These are phyloP conservation scores for Magnaporthales sp. DNA, from an alignment of 2,329 filamentous ascomycete species.

Conservation along the genomic window DNA sequence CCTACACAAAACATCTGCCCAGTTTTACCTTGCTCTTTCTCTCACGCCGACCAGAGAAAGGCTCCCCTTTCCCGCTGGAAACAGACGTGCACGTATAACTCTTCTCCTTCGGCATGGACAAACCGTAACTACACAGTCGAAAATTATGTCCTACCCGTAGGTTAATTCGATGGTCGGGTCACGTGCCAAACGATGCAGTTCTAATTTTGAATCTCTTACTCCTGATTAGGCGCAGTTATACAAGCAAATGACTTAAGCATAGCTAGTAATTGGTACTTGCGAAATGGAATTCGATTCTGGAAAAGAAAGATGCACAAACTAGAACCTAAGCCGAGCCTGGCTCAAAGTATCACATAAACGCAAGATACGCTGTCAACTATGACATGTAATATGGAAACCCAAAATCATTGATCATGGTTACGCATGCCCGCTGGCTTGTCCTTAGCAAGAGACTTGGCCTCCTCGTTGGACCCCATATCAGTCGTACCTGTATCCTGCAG, in stretches of 20 bases:
- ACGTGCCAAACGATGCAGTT: too few relatives aligned
- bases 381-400: background rate
- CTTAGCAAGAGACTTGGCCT: constrained; percentile 5
- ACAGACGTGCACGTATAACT: too few relatives aligned
- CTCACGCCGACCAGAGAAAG: background rate
- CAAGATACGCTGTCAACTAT: background rate
- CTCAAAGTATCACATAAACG: background rate
- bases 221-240: too few relatives aligned
- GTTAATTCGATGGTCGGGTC: background rate
- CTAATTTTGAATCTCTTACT: too few relatives aligned
- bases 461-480: background rate
- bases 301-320: background rate
- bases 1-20: background rate
- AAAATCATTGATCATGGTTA: background rate
- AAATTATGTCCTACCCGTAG: background rate
- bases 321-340: background rate
- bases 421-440: constrained; percentile 1
- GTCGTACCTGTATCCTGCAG: background rate
- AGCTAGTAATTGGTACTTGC: background rate
- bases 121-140: too few relatives aligned
- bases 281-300: background rate
- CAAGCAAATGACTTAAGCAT: too few relatives aligned
- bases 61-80: background rate
- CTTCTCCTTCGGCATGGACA: too few relatives aligned
- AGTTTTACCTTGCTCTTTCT: background rate